Evolutionary conservation across 2,329 filamentous ascomycete species (phyloP), one percentile per base, ranked within the genome.

Genomic region (Penicillium rolfsii): DNA sequence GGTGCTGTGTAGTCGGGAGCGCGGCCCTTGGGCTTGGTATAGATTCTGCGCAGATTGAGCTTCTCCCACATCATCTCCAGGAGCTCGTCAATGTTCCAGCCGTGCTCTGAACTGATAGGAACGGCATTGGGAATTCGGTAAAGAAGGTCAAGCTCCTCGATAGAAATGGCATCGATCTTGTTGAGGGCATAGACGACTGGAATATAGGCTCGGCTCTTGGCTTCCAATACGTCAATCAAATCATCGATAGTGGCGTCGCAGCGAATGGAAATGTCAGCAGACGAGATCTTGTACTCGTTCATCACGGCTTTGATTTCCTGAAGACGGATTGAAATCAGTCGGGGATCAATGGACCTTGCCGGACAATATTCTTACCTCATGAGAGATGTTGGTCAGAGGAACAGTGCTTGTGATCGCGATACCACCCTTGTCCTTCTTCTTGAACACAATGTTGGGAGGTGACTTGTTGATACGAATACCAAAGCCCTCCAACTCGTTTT

Each of bases 1-100:
- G 95, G 95, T 55, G 90, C 83, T 60, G 88, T 87, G 80, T 99
- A 99, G 79, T 99, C 95, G 16, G 95, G 95, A 78, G 92, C 84
- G 77, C 89, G 92, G 64, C 95, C 95, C 83, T 99, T 98, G 63
- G 95, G 95, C 81, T 99, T 99, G 60, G 95, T 99, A 81, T 99
- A 99, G 49, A 99, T 90, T 71, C 95, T 87, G 70, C 91, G 89
- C 62, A 99, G 84, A 73, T 90, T 91, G 70, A 99, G 85, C 79
- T 96, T 97, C 59, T 97, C 93, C 95, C 95, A 98, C 95, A 98
- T 98, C 76, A 90, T 87, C 81, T 98, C 95, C 82, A 99, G 85
- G 66, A 99, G 82, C 82, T 99, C 95, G 75, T 99, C 95, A 63
- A 99, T 80, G 78, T 99, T 99, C 95, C 95, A 99, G 59, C 95